Base-by-base conservation (phyloP, 2,329 filamentous ascomycete genomes). In the Colletotrichum lentis region DNA sequence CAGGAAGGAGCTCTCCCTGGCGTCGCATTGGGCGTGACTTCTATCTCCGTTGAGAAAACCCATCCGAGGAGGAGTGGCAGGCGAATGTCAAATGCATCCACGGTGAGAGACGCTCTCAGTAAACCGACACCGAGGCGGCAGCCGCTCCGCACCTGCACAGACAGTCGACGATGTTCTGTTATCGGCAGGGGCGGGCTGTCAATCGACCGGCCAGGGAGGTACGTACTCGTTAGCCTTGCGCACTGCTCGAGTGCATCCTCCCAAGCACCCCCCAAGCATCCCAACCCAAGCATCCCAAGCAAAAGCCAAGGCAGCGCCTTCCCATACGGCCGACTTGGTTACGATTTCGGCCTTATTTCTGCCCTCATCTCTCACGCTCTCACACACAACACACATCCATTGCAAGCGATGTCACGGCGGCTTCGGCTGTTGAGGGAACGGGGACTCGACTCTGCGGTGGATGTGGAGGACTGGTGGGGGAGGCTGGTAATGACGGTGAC, bases 1-100 rank as follows among this genome's bases (percentile, higher is more conserved):
- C 66, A 66, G 66, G 62, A 65, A 66, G 58, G 62, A 41, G 5
- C 44, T 12, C 58, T 63, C 39, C 27, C 53, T 57, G 63, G 58
- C 59, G 64, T 43, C 44, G 27, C 37, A 27, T 57, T 67, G 52
- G 52, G 64, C 53, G 62, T 44, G 47, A 16, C 22, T 64, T 54
- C 47, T 65, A 65, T 47, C 41, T 43, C 27, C 49, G 27, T 52
- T 20, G 37, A 53, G n/a, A n/a, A n/a, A n/a, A 52, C 24, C 24
- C 24, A 24, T 24, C 24, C 4, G 62, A 31, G 27, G 8, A 31
- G 27, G 5, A 31, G 27, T 31, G 27, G 27, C 27, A 6, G 27
- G 8, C 27, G 27, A 27, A 7, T 27, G 27, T 27, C 27, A 7
- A 27, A 31, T 31, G 27, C 27, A 7, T 31, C 31, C 49, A 18